Conservation (phyloP, 176 grass and related monocot species). For the Zoysia japonica region DNA sequence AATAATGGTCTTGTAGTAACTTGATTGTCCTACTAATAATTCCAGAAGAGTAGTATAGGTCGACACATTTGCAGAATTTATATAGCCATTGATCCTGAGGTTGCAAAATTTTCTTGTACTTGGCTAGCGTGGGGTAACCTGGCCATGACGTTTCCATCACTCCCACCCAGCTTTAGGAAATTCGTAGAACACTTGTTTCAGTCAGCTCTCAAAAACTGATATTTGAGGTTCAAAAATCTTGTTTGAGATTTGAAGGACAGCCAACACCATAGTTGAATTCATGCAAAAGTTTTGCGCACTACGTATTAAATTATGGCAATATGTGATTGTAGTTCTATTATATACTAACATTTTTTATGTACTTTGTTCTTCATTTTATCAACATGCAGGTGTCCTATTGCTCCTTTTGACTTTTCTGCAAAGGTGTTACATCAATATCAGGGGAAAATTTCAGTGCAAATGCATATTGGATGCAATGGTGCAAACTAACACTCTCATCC, state of each 20-base stretch:
- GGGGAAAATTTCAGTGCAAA: too few relatives aligned
- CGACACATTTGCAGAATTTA: neutral
- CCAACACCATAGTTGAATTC: too few relatives aligned
- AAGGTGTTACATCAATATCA: constrained; percentile 89
- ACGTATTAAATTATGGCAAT: too few relatives aligned
- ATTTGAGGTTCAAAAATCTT: neutral
- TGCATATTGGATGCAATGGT: too few relatives aligned
- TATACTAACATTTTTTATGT: constrained; percentile 9
- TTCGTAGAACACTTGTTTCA: too few relatives aligned
- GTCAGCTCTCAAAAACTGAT: neutral
- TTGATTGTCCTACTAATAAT: neutral
- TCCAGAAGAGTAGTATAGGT: neutral
- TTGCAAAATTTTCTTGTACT: neutral
- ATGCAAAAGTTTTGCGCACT: too few relatives aligned
- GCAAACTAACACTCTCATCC: too few relatives aligned
- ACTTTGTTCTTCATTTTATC: constrained; percentile 31
- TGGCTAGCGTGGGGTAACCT: too few relatives aligned
- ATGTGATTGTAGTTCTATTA: too few relatives aligned
- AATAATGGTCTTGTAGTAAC: neutral
- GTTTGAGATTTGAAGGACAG: too few relatives aligned
- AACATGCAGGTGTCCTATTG: constrained; percentile 75
- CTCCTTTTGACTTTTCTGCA: constrained; percentile 89
- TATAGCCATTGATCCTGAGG: neutral
- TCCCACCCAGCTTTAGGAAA: neutral
- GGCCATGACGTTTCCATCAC: neutral